Percentiles rank a stretch among this genome's conserved stretches.
Evolutionary conservation across 2,329 filamentous ascomycete genomes (phyloP).

Genomic region (Curvularia hawaiiensis): DNA sequence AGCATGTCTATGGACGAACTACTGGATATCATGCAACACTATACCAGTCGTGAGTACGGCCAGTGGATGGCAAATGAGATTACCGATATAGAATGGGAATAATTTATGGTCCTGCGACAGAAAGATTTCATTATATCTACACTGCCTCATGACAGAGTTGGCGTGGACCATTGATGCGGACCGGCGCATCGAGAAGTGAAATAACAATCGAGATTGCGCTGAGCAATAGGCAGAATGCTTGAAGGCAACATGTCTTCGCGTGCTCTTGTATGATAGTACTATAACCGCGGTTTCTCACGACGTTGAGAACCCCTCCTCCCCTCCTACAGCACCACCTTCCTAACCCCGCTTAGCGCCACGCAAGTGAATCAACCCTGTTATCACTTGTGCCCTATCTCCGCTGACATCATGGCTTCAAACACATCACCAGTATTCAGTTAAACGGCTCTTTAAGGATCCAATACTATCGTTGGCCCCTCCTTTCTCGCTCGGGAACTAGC

Average conservation of each 20-base stretch:
- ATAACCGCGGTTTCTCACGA: not conserved
- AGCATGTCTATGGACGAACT: conserved; percentile 29
- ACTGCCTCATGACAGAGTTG: conserved; percentile 28
- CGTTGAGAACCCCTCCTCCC: conserved; percentile 5
- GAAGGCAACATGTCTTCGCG: not conserved
- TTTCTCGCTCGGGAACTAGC: not conserved
- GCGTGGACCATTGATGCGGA: conserved; percentile 17
- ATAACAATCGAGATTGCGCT: not conserved
- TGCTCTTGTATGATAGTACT: not conserved
- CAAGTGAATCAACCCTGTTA: conserved; percentile 7
- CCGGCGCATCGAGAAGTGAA: not conserved
- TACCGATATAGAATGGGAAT: conserved; percentile 25
- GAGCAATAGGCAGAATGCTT: not conserved
- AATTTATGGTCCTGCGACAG: conserved; percentile 15
- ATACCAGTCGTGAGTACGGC: conserved; percentile 18
- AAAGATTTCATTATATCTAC: conserved; percentile 25
- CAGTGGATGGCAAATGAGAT: conserved; percentile 24
- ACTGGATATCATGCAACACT: conserved; percentile 20
- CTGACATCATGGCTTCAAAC: conserved; percentile 6
- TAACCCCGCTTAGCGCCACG: conserved; percentile 12
- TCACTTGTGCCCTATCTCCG: conserved; percentile 6
- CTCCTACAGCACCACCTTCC: conserved; percentile 11
- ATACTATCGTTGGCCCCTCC: not conserved
- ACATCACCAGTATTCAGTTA: not conserved
- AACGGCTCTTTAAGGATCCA: not conserved